A percentile compares a stretch with the other conserved stretches of the same genome.
phyloP scores from a whole-genome alignment of 2,329 filamentous ascomycete genomes.

The Epichloe sp. region DNA sequence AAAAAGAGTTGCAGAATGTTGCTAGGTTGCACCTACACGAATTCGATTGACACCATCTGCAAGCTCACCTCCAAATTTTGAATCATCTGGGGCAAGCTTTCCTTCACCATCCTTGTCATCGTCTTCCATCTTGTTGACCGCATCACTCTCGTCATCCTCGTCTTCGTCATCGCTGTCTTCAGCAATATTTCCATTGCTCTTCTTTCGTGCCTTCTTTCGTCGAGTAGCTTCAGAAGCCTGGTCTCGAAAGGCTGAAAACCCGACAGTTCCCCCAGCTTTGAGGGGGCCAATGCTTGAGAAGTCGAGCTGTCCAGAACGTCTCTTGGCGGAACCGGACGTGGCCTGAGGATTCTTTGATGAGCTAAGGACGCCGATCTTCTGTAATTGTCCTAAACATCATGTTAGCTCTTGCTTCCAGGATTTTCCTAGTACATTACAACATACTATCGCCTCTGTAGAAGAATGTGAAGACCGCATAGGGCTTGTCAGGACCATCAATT shows the following conservation, averaged over 20 bases:
- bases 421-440: constrained; percentile 23
- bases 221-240: constrained; percentile 40
- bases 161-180: constrained; percentile 64
- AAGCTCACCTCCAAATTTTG: constrained; percentile 58
- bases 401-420: background rate
- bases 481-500: constrained; percentile 89
- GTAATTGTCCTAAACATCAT: constrained; percentile 61
- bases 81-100: constrained; percentile 57
- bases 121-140: constrained; percentile 52
- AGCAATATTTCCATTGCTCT: constrained; percentile 52
- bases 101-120: constrained; percentile 48
- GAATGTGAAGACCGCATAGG: constrained; percentile 94
- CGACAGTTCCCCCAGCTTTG: constrained; percentile 77
- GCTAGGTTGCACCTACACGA: constrained; percentile 40
- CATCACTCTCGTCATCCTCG: constrained; percentile 52
- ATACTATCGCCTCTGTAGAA: constrained; percentile 91
- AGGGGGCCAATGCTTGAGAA: constrained; percentile 75
- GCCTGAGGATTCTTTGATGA: constrained; percentile 51
- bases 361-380: constrained; percentile 86
- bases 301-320: constrained; percentile 71
- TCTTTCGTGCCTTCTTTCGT: constrained; percentile 46
- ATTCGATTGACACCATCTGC: constrained; percentile 73
- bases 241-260: constrained; percentile 81
- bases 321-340: constrained; percentile 51
- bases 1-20: background rate